Evolutionary conservation across 805 yeast genomes (phyloP).

Genomic region (Suhomyces pyralidae): DNA sequence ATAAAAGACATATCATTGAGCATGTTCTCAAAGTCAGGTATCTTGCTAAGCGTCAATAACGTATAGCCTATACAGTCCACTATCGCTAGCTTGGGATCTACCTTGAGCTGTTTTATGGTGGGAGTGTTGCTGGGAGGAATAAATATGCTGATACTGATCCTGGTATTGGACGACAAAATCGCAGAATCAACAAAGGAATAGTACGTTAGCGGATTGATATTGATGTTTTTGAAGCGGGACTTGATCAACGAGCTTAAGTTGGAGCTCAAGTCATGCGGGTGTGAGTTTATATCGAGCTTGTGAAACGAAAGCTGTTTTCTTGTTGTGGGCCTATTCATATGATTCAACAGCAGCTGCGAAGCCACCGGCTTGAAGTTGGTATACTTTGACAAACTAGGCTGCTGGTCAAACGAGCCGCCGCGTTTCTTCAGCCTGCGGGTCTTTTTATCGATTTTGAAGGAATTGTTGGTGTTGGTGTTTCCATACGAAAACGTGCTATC

Average conservation of each 20-base stretch:
- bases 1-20: slow-evolving; percentile 12
- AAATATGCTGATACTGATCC: slow-evolving; percentile 24
- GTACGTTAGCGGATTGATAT: slow-evolving; percentile 43
- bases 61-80: slow-evolving; percentile 42
- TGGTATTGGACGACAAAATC: slow-evolving; percentile 11
- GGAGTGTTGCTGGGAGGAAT: slow-evolving; percentile 33
- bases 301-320: slow-evolving; percentile 16
- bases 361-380: slow-evolving; percentile 5
- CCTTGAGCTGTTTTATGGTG: slow-evolving; percentile 18
- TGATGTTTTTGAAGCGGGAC: slow-evolving; percentile 29
- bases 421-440: slow-evolving; percentile 16
- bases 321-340: not conserved
- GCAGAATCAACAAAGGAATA: slow-evolving; percentile 37
- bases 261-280: slow-evolving; percentile 15
- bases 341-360: slow-evolving; percentile 2
- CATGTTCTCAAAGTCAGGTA: slow-evolving; percentile 18
- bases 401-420: slow-evolving; percentile 13
- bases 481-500: slow-evolving; percentile 14
- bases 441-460: slow-evolving; percentile 12
- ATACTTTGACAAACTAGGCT: slow-evolving; percentile 2
- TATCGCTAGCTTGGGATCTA: slow-evolving; percentile 28
- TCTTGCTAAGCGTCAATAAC: slow-evolving; percentile 26
- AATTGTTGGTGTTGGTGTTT: slow-evolving; percentile 8
- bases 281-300: slow-evolving; percentile 10
- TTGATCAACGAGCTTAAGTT: slow-evolving; percentile 45